Evolutionary conservation across 129 eudicot species (phyloP).

Genomic region (Tagetes patula): DNA sequence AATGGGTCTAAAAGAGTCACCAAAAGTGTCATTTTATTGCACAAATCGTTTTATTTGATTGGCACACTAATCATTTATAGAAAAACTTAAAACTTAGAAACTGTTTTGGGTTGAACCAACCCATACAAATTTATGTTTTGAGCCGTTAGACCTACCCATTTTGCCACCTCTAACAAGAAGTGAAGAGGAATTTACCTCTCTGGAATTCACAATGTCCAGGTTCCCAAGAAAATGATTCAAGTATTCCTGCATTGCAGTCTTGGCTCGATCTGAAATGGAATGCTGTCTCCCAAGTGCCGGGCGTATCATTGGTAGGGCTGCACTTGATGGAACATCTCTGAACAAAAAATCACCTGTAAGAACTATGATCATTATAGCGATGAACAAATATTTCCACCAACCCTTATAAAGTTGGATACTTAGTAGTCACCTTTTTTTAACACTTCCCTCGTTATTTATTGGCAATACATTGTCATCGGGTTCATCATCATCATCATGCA

Average conservation of each 20-base stretch:
- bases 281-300: constrained; percentile 90
- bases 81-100: neutral
- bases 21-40: neutral
- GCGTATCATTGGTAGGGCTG: constrained; percentile 88
- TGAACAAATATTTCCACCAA: constrained; percentile 33
- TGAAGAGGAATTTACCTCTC: constrained; percentile 53
- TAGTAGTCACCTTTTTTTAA: constrained; percentile 67
- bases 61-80: neutral
- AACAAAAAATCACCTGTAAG: constrained; percentile 89
- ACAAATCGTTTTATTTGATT: neutral
- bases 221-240: constrained; percentile 92
- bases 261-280: constrained; percentile 92
- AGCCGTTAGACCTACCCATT: neutral
- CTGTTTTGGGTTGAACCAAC: neutral
- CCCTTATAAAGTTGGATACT: constrained; percentile 24
- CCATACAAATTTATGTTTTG: neutral
- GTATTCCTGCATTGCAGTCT: constrained; percentile 92
- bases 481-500: constrained; percentile 84
- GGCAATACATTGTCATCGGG: constrained; percentile 68
- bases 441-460: constrained; percentile 67
- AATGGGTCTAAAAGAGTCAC: neutral
- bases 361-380: constrained; percentile 52
- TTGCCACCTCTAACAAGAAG: constrained; percentile 10
- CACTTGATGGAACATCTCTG: constrained; percentile 99
- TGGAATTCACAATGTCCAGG: constrained; percentile 85